Evolutionary conservation across 768 basidiomycete species (phyloP).

Genomic region (Multifurca ochricompacta): DNA sequence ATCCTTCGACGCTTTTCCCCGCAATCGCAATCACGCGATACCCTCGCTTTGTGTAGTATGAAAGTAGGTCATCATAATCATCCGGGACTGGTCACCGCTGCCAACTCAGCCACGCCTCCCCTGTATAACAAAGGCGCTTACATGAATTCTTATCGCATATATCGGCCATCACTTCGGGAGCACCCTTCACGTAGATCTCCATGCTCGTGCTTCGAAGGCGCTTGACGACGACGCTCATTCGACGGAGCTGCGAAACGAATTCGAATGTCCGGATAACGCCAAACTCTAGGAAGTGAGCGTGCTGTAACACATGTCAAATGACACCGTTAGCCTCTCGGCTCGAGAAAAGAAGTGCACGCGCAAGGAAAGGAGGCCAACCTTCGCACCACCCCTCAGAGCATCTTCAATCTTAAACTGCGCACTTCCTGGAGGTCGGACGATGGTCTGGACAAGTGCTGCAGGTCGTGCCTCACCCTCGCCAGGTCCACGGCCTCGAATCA

Average conservation of each 20-base stretch:
- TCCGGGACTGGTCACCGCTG: slow-evolving; percentile 60
- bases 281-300: slow-evolving; percentile 93
- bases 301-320: slow-evolving; percentile 38
- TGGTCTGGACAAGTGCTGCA: slow-evolving; percentile 88
- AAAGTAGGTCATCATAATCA: slow-evolving; percentile 92
- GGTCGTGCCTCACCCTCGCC: slow-evolving; percentile 51
- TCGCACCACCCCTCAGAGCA: slow-evolving; percentile 75
- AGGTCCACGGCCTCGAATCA: slow-evolving; percentile 55
- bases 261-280: slow-evolving; percentile 96
- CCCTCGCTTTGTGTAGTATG: slow-evolving; percentile 94
- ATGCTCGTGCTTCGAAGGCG: slow-evolving; percentile 88
- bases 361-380: slow-evolving; percentile 38
- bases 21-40: slow-evolving; percentile 98
- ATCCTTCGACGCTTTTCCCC: slow-evolving; percentile 86
- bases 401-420: slow-evolving; percentile 87
- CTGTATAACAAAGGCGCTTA: slow-evolving; percentile 35
- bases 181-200: slow-evolving; percentile 99
- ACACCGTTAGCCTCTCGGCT: slow-evolving; percentile 9
- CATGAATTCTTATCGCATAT: slow-evolving; percentile 92
- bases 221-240: slow-evolving; percentile 99
- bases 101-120: background rate
- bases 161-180: slow-evolving; percentile 94
- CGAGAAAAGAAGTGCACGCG: background rate
- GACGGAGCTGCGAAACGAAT: slow-evolving; percentile 84
- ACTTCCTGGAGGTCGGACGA: slow-evolving; percentile 93